Evolutionary conservation across 306 rosid species (phyloP), one percentile per base, ranked within the genome.

Genomic region (Cicer bijugum): DNA sequence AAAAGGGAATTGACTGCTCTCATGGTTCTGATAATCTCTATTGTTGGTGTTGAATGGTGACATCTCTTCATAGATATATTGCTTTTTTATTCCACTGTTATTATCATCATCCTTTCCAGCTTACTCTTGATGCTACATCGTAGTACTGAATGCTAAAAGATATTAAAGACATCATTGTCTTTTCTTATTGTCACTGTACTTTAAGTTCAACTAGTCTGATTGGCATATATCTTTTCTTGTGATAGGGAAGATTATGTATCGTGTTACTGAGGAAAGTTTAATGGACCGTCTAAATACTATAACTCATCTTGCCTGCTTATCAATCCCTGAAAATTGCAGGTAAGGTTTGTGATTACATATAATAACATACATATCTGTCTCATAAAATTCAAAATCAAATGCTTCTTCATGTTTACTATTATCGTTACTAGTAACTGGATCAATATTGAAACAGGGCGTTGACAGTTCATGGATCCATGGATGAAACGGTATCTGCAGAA

Each of bases 401-500:
- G 43, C 70, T 57, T 77, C 38, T 63, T 77, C 33, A 9, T 76
- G 53, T 80, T 69, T 20, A 33, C 43, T 44, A n/a, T 33, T 61
- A 35, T 33, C 33, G 44, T 11, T 58, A 11, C 62, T 70, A 51
- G 2, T 60, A 40, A 72, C 69, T 66, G 57, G 47, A 39, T 75
- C 19, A 23, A 69, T 72, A 62, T 52, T 80, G 50, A 82, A 45
- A 50, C 90, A 93, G 98, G 73, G 97, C 88, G 47, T 69, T 93
- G 88, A 89, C 96, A 33, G 78, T 91, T 80, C 96, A 93, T 80
- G 98, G 98, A 80, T 89, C 98, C 80, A 78, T 28, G 89, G 98
- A 91, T 82, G 72, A 81, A 78, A 88, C 74, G 48, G 94, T 93
- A 42, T 88, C 96, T 4, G 82, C 79, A 23, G 92, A 85, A 77